A percentile compares a stretch with the other conserved stretches of the same genome.
These are phyloP conservation scores for Eucalyptus cladocalyx DNA, from an alignment of 345 rosid genomes.

Conservation along the genomic window DNA sequence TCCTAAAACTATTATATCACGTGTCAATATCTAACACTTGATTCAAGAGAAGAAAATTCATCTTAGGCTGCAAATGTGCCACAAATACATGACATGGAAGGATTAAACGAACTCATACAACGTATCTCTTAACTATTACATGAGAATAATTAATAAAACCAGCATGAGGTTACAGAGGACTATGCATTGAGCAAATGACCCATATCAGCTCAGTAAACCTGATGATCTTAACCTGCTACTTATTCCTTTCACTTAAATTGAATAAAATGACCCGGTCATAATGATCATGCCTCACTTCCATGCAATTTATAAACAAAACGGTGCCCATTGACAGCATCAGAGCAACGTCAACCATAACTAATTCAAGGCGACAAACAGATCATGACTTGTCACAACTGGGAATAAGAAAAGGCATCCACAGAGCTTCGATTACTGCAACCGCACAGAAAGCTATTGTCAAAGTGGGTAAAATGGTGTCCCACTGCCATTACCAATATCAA, in stretches of 20 bases:
- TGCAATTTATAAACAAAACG: background rate
- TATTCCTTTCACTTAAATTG: background rate
- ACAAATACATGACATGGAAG: background rate
- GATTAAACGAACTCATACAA: background rate
- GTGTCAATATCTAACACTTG: background rate
- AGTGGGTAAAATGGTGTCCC: background rate
- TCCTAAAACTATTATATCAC: background rate
- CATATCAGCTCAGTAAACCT: background rate
- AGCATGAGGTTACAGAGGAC: background rate
- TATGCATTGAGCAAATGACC: background rate
- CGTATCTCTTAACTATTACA: background rate
- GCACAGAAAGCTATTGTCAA: background rate
- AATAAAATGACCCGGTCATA: background rate
- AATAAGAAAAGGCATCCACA: background rate
- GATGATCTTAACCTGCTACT: background rate
- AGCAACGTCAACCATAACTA: background rate
- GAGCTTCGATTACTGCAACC: background rate
- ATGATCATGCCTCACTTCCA: background rate
- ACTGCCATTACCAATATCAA: background rate
- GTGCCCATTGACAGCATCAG: background rate
- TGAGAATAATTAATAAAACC: background rate
- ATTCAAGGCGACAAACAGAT: background rate
- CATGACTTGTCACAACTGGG: background rate
- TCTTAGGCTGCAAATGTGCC: background rate
- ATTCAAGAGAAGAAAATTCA: background rate